A percentile compares a stretch with the other conserved stretches of the same genome.
Conservation (phyloP, 495 filamentous ascomycete species). For the Talaromyces adpressus region DNA sequence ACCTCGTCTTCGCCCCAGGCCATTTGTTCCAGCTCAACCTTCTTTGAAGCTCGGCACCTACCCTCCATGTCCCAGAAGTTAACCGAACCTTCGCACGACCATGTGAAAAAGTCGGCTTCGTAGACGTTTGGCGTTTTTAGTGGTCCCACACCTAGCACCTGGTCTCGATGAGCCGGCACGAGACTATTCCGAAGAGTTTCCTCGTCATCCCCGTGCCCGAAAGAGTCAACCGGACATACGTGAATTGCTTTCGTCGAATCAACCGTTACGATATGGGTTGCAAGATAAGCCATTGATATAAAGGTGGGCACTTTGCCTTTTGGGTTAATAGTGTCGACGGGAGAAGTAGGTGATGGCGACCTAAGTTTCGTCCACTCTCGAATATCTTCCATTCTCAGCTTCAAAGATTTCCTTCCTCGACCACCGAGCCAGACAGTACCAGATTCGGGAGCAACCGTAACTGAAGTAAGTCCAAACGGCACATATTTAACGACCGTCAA, state of each 20-base stretch:
- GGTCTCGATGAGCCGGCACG: constrained; percentile 65
- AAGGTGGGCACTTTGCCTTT: constrained; percentile 29
- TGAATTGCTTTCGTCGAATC: constrained; percentile 67
- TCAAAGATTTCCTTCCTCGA: constrained; percentile 32
- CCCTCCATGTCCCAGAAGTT: constrained; percentile 77
- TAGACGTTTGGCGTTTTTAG: constrained; percentile 48
- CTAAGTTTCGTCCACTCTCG: constrained; percentile 16
- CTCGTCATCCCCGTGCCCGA: constrained; percentile 22
- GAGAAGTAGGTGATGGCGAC: constrained; percentile 20
- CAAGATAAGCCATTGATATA: constrained; percentile 63
- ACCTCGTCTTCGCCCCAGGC: constrained; percentile 48
- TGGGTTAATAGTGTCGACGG: constrained; percentile 9
- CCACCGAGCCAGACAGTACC: constrained; percentile 52
- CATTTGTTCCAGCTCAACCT: constrained; percentile 62
- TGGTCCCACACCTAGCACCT: constrained; percentile 67
- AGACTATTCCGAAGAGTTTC: constrained; percentile 23
- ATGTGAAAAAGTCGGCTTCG: constrained; percentile 74
- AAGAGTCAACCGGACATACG: constrained; percentile 40
- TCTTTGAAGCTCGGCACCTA: constrained; percentile 51
- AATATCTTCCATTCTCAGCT: constrained; percentile 30
- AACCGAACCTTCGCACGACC: constrained; percentile 70
- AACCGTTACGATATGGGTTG: constrained; percentile 64
- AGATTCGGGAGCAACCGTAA: constrained; percentile 48
- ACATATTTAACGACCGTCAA: constrained; percentile 36
- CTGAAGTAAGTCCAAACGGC: constrained; percentile 34